Base-by-base conservation (phyloP, 2,329 filamentous ascomycete species). In the Diaporthe ilicicola region DNA sequence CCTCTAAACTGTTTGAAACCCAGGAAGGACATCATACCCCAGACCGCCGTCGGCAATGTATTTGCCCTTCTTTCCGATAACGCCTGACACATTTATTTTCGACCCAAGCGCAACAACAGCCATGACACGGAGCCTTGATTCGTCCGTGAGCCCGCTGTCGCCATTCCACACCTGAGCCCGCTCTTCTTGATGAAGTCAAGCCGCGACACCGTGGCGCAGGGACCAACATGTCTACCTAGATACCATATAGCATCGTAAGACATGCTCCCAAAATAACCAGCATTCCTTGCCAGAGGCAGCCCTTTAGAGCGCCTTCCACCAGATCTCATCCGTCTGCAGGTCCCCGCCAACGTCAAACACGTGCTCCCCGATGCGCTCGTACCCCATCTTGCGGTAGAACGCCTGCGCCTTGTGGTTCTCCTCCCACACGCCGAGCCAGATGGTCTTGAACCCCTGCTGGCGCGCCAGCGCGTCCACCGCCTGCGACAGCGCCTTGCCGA, bases 381-480 rank as follows among this genome's bases (percentile, higher is more conserved):
- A 86, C 0, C 84, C 84, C 74, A 80, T 78, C 74, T 78, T 81
- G 70, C 77, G 77, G 74, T 86, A 86, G 5, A 82, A 77, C 42
- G 70, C 78, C 29, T 79, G 77, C 0, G 84, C 83, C 37, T 74
- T 78, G 1, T 67, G 44, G 66, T 85, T 86, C 72, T 84, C 81
- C 64, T 86, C 82, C 84, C 84, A 86, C 12, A 86, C 84, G 0
- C 84, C 84, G 12, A 86, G 74, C 84, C 84, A 86, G 22, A 86
- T 76, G 32, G 81, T 76, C 61, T 74, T 76, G 39, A 80, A 84
- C 0, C 80, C 83, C 34, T 81, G 76, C 5, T 78, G 73, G 55
- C 76, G 75, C 1, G 83, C 83, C 71, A 82, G 74, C 1, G 68
- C 73, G 72, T 81, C 80, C 13, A 79, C 70, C 19, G 62, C 72